Evolutionary conservation across 1,284 basidiomycete genomes (phyloP), one percentile per base, ranked within the genome.

Genomic region (Ustilago vetiveriae): DNA sequence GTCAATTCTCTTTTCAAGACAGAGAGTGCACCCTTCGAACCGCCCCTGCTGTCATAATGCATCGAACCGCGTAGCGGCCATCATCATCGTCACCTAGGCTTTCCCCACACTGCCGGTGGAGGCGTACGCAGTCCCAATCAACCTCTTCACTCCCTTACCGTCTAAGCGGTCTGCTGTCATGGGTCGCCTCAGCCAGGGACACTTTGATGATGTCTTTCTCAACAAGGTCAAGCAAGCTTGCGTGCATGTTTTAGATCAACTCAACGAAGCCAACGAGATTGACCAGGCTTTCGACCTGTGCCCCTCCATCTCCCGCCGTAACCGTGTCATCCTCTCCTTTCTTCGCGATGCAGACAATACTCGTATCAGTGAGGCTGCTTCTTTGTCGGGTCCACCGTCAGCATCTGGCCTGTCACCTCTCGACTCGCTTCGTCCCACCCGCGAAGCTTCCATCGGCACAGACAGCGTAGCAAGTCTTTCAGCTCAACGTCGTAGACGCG

Each of bases 201-300:
- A 63, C 38, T 73, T 43, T 40, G 70, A 73, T 40, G 57, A 73
- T 37, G 17, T 69, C 29, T 66, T 73, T 19, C 50, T 69, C 48
- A 51, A 59, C 55, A 73, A 73, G 51, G 29, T 64, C 54, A 69
- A 69, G 46, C 43, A 54, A 11, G 66, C 53, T 17, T 64, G 66
- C 44, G 39, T 65, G 16, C 60, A 66, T 27, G 62, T 70, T 13
- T 48, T 73, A 6, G 58, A 69, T 30, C 56, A 73, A 51, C 59
- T 73, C 40, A 73, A 73, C 39, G 41, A 60, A 8, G 55, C 50
- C 22, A 63, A 64, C 41, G 70, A 69, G 44, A 70, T 73, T 32
- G 51, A 63, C 4, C 55, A 62, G 27, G 66, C 60, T 14, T 60
- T 65, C 29, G 66, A 69, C 24, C 43, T 69, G 14, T 69, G 59